Base-by-base conservation (phyloP, 345 rosid genomes). In the Trapa bicornis region DNA sequence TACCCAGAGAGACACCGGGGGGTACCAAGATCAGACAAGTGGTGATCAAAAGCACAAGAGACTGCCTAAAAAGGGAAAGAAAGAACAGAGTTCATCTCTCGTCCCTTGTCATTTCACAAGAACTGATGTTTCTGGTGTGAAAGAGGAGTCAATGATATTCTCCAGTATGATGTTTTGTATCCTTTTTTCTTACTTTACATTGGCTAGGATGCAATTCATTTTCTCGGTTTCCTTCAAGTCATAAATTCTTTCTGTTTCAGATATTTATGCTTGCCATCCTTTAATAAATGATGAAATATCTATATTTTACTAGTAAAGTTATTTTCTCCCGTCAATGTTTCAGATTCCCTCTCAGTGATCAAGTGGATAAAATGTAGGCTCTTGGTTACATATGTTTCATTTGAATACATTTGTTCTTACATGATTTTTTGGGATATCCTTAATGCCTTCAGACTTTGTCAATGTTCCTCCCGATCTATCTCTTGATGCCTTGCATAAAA, bases 81-180 rank as follows among this genome's bases (percentile, higher is more conserved):
- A 87, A 70, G 92, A 81, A 75, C 82, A 80, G 79, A 82, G 70
- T 64, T 71, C 74, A 10, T 81, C 89, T 42, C 74, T 82, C 66
- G 96, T 93, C 71, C 96, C 97, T 35, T 81, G 89, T 70, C 97
- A 85, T 82, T 87, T 93, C 69, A 73, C 82, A 66, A 91, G 75
- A 72, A 90, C 97, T 52, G 97, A 93, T 73, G 87, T 86, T 66
- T 90, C 99, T n/a, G 62, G 76, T 62, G 73, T 93, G 43, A 86
- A 88, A 74, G 95, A 86, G 72, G 86, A 93, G 75, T 82, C 92
- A 65, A 73, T 79, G 67, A 82, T 93, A 79, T 93, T 93, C 79
- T 87, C 85, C 22, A 76, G 86, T 72, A 79, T 83, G 89, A 82
- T 88, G 75, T 90, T 93, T 68, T 88, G 99, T 93, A 93, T 93